phyloP scores from a whole-genome alignment of 1,284 basidiomycete species.

The Agaricales sp. region DNA sequence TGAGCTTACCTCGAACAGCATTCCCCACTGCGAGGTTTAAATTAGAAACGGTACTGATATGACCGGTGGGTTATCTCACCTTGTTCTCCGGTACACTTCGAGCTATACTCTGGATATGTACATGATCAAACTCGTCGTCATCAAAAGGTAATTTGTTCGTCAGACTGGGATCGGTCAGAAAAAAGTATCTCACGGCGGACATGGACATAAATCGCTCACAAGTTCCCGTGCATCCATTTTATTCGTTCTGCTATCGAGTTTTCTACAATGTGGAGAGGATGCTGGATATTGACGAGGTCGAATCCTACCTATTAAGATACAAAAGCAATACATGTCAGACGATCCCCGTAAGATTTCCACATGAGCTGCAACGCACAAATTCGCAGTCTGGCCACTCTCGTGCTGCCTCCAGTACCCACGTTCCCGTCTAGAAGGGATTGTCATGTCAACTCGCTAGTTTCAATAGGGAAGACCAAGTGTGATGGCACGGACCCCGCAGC shows the following conservation, averaged over 20 bases:
- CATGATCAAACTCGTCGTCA: constrained; percentile 69
- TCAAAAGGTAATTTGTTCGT: constrained; percentile 67
- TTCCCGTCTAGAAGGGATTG: constrained; percentile 42
- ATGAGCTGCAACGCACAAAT: constrained; percentile 38
- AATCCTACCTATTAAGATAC: constrained; percentile 47
- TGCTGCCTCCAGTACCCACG: constrained; percentile 64
- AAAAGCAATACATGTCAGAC: too few species aligned
- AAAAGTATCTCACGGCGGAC: constrained; percentile 1
- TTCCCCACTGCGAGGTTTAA: constrained; percentile 42
- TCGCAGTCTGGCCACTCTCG: constrained; percentile 57
- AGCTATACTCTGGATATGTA: constrained; percentile 56
- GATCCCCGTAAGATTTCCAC: background rate
- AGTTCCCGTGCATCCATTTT: constrained; percentile 65
- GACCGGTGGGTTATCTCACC: constrained; percentile 23
- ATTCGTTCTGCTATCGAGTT: constrained; percentile 41
- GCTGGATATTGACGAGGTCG: constrained; percentile 63
- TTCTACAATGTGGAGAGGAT: constrained; percentile 40
- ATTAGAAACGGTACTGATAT: constrained; percentile 6
- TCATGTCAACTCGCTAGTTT: constrained; percentile 1
- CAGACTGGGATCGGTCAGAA: constrained; percentile 30
- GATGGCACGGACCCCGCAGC: constrained; percentile 48
- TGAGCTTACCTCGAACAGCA: constrained; percentile 49
- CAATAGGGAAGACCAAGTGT: constrained; percentile 1
- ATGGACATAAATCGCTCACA: constrained; percentile 32
- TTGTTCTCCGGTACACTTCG: constrained; percentile 67